Evolutionary conservation across 176 grass and related monocot species (phyloP), one percentile per base, ranked within the genome.

Genomic region (Tillandsia leiboldiana): DNA sequence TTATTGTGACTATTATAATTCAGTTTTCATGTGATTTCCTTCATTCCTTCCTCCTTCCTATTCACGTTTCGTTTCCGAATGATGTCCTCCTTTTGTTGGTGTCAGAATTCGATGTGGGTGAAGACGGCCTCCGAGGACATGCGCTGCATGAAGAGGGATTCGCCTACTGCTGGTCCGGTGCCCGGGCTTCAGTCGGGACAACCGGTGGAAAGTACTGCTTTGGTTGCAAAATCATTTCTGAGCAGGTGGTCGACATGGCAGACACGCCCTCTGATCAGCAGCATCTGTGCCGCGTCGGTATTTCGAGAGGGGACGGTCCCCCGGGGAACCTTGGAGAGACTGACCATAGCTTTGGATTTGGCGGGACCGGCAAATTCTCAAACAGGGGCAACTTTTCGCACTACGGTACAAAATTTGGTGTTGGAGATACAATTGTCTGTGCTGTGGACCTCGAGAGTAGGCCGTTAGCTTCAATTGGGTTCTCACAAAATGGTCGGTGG

Each of bases 81-180:
- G 22, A 61, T 51, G 10, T 68, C 11, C 50, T 56, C 74, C 10
- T 57, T 29, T 48, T 15, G 8, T 29, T 65, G 23, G 0, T 11
- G 1, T n/a, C 75, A 91, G 83, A 87, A 65, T 91, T 91, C 64
- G 80, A 91, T 72, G 27, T 91, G 59, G 29, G 11, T 67, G 81
- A 1, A 18, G 71, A 70, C 70, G 84, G 81, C 4, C 71, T 81
- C 29, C 80, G 49, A 50, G 83, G 88, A 11, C 49, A 74, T 12
- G 83, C 78, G 59, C 67, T 78, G 50, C 74, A 78, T 72, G 78
- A 81, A 66, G 88, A 79, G 65, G 83, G 71, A 73, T 87, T 91
- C 72, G 81, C 84, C 14, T 91, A 91, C 72, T 86, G 83, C 71
- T 91, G 88, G 88, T 91, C 88, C 3, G 88, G 88, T 42, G 81